A percentile compares a stretch with the other conserved stretches of the same genome.
phyloP scores from a whole-genome alignment of 208 protist species.

The Trypanosoma congolense region DNA sequence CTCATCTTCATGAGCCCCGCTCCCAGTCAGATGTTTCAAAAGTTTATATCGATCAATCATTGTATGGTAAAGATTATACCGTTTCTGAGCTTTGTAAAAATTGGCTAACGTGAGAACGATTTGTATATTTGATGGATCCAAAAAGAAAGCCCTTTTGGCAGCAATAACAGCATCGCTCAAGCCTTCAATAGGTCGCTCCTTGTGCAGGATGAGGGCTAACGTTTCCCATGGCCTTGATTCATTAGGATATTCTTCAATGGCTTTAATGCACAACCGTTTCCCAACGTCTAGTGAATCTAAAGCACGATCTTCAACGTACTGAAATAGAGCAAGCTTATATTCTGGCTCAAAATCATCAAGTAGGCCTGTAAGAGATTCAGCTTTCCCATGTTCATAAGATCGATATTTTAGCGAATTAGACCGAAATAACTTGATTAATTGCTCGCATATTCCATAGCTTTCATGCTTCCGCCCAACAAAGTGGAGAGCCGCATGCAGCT shows the following conservation, averaged over 20 bases:
- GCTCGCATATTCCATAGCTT: conserved; percentile 57
- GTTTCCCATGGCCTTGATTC: conserved; percentile 59
- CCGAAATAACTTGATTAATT: conserved; percentile 54
- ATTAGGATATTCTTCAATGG: conserved; percentile 62
- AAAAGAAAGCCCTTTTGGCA: conserved; percentile 49
- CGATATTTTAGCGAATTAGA: conserved; percentile 32
- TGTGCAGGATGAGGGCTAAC: conserved; percentile 58
- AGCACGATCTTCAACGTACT: conserved; percentile 62
- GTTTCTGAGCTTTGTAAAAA: conserved; percentile 62
- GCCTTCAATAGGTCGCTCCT: conserved; percentile 44
- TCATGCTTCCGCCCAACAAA: conserved; percentile 37
- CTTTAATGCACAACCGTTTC: conserved; percentile 53
- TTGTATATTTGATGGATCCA: conserved; percentile 51
- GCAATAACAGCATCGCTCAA: conserved; percentile 56
- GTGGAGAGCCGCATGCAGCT: conserved; percentile 61
- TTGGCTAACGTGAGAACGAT: conserved; percentile 60
- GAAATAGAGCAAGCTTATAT: conserved; percentile 51
- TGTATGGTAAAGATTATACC: conserved; percentile 38
- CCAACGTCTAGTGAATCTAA: conserved; percentile 32
- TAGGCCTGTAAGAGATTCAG: conserved; percentile 12
- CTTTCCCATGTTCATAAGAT: conserved; percentile 4
- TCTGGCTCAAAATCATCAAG: conserved; percentile 45
- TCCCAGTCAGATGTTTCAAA: conserved; percentile 54
- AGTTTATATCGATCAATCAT: conserved; percentile 81
- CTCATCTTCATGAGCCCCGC: conserved; percentile 46